These are phyloP conservation scores for Suillus luteus DNA, from an alignment of 768 basidiomycete species.

Conservation along the genomic window DNA sequence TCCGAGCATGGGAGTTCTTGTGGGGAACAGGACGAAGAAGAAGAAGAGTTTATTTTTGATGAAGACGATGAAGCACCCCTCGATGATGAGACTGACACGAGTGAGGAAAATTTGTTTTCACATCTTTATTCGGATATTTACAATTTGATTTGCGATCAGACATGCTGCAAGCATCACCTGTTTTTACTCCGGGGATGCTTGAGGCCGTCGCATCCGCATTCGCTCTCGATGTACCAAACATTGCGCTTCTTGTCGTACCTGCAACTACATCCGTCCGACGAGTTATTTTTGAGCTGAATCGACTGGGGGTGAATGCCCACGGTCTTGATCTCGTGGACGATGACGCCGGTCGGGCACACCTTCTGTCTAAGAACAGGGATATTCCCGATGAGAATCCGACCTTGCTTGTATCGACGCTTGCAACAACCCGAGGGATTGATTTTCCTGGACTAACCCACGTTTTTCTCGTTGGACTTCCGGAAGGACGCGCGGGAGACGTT, in stretches of 20 bases:
- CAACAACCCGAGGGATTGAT: constrained; percentile 74
- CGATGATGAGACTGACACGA: constrained; percentile 22
- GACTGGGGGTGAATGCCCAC: constrained; percentile 67
- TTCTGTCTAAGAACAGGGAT: constrained; percentile 38
- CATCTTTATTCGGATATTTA: constrained; percentile 14
- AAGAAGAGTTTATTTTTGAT: constrained; percentile 26
- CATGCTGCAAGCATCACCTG: constrained; percentile 46
- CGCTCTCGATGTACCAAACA: constrained; percentile 69
- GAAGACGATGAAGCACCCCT: constrained; percentile 24
- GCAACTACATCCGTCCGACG: constrained; percentile 61
- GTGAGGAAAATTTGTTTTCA: constrained; percentile 17
- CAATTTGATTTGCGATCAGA: constrained; percentile 34
- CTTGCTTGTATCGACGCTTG: constrained; percentile 67
- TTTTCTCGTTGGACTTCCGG: constrained; percentile 66
- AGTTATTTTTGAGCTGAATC: constrained; percentile 62
- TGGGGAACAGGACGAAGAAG: constrained; percentile 10
- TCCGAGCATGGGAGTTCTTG: background rate
- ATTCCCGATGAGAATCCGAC: constrained; percentile 51
- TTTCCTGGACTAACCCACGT: constrained; percentile 72
- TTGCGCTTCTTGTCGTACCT: constrained; percentile 69
- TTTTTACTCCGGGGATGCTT: constrained; percentile 55
- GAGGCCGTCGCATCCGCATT: constrained; percentile 73
- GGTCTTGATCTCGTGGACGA: constrained; percentile 54
- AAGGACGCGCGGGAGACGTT: constrained; percentile 51
- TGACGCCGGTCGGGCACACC: constrained; percentile 44